Conservation (phyloP, 2,329 filamentous ascomycete species). For the Paecilomyces sp. region DNA sequence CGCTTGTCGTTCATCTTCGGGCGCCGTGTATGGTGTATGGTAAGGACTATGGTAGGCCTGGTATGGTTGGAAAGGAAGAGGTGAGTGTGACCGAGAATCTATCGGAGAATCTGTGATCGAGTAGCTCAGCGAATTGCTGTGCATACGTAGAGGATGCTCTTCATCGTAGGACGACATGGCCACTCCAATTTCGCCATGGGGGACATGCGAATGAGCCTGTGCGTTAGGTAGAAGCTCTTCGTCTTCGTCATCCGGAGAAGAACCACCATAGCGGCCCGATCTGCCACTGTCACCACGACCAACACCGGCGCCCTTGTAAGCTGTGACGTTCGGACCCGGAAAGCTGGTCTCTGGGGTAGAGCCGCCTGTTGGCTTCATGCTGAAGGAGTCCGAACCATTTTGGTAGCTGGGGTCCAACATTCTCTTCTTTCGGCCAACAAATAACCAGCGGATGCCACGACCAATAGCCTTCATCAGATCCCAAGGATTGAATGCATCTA, state of each 20-base stretch:
- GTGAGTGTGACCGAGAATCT: background rate
- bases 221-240: constrained; percentile 31
- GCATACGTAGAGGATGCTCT: constrained; percentile 4
- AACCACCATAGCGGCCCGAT: constrained; percentile 15
- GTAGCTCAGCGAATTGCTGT: background rate
- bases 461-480: constrained; percentile 76
- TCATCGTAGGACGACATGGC: constrained; percentile 13
- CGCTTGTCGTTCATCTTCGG: background rate
- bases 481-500: constrained; percentile 71
- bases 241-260: constrained; percentile 27
- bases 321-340: constrained; percentile 13
- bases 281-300: constrained; percentile 12
- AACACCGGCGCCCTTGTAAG: constrained; percentile 19
- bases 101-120: background rate
- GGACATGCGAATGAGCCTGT: constrained; percentile 16
- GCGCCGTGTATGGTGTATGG: background rate
- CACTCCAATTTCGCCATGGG: constrained; percentile 1
- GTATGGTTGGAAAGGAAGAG: background rate
- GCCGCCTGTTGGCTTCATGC: constrained; percentile 15
- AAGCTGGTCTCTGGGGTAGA: constrained; percentile 5
- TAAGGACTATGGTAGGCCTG: constrained; percentile 1
- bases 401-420: constrained; percentile 34
- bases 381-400: constrained; percentile 18
- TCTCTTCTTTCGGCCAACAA: constrained; percentile 58
- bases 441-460: constrained; percentile 71